Evolutionary conservation across 2,329 filamentous ascomycete species (phyloP).

Genomic region (Penicillium brasilianum): DNA sequence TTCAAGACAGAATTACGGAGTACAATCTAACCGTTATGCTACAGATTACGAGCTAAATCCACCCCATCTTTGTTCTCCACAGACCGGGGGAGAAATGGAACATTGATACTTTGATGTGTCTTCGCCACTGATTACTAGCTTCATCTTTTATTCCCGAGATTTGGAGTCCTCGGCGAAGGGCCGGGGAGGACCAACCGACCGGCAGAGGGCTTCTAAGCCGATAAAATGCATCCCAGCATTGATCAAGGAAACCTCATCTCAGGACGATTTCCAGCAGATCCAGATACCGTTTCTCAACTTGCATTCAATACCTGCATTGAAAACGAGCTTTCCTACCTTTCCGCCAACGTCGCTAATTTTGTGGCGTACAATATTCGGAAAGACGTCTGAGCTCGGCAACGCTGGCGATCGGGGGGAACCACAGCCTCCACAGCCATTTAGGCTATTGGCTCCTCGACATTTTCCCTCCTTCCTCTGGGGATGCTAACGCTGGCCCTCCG

Average conservation of each 20-base stretch:
- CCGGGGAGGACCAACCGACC: neutral
- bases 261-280: neutral
- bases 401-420: conserved; percentile 5
- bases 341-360: conserved; percentile 3
- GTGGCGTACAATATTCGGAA: conserved; percentile 3
- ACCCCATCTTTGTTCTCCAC: conserved; percentile 16
- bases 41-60: neutral
- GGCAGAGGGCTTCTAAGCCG: neutral
- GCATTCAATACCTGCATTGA: neutral
- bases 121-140: neutral
- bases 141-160: neutral
- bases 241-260: neutral
- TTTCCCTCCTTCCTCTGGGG: conserved; percentile 9
- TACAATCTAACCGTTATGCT: neutral
- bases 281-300: neutral
- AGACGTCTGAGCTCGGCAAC: conserved; percentile 14
- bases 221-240: neutral
- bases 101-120: conserved; percentile 1
- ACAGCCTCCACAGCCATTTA: conserved; percentile 10
- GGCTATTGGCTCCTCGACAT: conserved; percentile 8
- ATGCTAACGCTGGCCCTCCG: conserved; percentile 8
- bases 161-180: neutral
- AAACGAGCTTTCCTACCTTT: neutral
- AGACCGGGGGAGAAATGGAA: conserved; percentile 6
- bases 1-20: neutral